A percentile compares a stretch with the other conserved stretches of the same genome.
Evolutionary conservation across 805 yeast species (phyloP).

Genomic region (Candida mattraensis): DNA sequence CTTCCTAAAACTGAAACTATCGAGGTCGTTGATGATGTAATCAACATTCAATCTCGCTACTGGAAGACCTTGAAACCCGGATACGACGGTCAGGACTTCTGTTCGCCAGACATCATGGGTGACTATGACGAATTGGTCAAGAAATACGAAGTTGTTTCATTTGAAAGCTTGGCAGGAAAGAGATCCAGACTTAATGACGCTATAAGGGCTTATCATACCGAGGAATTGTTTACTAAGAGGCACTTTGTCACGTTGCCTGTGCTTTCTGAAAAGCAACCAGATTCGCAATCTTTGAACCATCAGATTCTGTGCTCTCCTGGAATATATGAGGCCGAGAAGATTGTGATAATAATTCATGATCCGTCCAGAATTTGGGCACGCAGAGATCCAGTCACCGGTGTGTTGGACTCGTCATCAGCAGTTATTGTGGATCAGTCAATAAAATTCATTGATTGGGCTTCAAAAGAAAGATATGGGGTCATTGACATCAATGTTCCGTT

Average conservation of each 20-base stretch:
- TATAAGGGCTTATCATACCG: slow-evolving; percentile 68
- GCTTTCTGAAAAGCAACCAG: slow-evolving; percentile 38
- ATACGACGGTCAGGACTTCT: slow-evolving; percentile 35
- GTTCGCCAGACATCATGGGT: slow-evolving; percentile 31
- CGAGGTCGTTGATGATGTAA: slow-evolving; percentile 77
- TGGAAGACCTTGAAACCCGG: slow-evolving; percentile 88
- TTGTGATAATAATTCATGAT: slow-evolving; percentile 79
- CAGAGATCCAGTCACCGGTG: slow-evolving; percentile 75
- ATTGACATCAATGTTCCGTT: slow-evolving; percentile 84
- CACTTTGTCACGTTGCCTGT: slow-evolving; percentile 71
- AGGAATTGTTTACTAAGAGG: slow-evolving; percentile 51
- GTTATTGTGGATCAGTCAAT: slow-evolving; percentile 74
- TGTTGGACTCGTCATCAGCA: slow-evolving; percentile 69
- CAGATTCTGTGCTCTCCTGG: slow-evolving; percentile 71
- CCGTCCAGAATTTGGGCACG: slow-evolving; percentile 93
- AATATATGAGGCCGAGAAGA: slow-evolving; percentile 59
- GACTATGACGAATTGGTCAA: slow-evolving; percentile 37
- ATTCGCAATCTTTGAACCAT: slow-evolving; percentile 55
- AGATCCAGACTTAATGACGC: slow-evolving; percentile 66
- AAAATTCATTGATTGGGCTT: slow-evolving; percentile 69
- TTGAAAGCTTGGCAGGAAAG: slow-evolving; percentile 38
- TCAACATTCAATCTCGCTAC: slow-evolving; percentile 74
- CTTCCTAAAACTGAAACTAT: slow-evolving; percentile 77
- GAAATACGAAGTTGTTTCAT: slow-evolving; percentile 40
- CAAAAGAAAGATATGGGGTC: slow-evolving; percentile 61